Evolutionary conservation across 441 rosid species (phyloP).

Genomic region (Dalechampia spathulata): DNA sequence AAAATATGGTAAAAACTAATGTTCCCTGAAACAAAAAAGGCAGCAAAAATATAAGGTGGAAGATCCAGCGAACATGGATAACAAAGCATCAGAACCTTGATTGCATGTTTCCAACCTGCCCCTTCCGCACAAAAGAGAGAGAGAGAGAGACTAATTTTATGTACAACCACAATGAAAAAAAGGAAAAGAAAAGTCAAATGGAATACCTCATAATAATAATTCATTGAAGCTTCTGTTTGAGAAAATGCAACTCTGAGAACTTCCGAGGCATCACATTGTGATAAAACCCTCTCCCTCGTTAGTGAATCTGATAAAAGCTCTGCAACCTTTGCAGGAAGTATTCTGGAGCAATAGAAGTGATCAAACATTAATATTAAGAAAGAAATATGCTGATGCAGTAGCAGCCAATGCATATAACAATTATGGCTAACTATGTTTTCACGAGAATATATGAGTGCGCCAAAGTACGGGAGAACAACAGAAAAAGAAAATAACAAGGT

Average conservation of each 20-base stretch:
- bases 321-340: conserved; percentile 72
- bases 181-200: conserved; percentile 9
- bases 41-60: no score
- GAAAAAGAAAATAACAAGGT: background rate
- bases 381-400: background rate
- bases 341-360: conserved; percentile 33
- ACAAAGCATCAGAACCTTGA: no score
- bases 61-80: no score
- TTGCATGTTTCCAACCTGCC: no score
- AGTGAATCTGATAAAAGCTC: conserved; percentile 62
- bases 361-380: background rate
- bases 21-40: no score
- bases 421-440: background rate
- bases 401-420: background rate
- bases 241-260: conserved; percentile 70
- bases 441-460: background rate
- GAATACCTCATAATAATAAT: conserved; percentile 75
- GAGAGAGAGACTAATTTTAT: no score
- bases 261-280: conserved; percentile 71
- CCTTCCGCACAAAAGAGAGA: no score
- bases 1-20: no score
- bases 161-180: no score
- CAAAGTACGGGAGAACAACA: background rate
- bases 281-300: conserved; percentile 59
- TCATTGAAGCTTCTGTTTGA: conserved; percentile 78